These are phyloP conservation scores for Komagataella mondaviorum DNA, from an alignment of 805 yeast species.

Conservation along the genomic window DNA sequence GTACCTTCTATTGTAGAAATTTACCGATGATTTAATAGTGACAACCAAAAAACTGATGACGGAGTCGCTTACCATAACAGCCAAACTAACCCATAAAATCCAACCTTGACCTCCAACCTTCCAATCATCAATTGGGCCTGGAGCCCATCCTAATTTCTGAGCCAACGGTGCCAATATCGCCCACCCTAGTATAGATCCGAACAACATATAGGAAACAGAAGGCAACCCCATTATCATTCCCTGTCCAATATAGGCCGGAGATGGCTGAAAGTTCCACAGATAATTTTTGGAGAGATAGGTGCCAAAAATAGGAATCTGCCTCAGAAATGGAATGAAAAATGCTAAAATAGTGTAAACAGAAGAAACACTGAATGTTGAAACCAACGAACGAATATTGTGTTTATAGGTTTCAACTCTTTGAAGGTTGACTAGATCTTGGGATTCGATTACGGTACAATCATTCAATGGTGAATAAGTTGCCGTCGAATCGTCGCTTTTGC, in stretches of 20 bases:
- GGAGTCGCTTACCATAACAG: conserved; percentile 91
- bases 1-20: conserved; percentile 1
- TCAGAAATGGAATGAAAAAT: conserved; percentile 60
- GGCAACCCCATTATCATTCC: conserved; percentile 96
- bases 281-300: conserved; percentile 40
- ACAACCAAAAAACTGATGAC: conserved; percentile 65
- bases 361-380: conserved; percentile 51
- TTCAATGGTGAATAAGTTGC: conserved; percentile 4
- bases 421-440: conserved; percentile 17
- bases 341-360: conserved; percentile 60
- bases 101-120: conserved; percentile 91
- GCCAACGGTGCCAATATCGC: conserved; percentile 78
- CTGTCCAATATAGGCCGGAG: conserved; percentile 96
- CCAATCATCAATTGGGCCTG: conserved; percentile 88
- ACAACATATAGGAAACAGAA: conserved; percentile 80
- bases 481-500: background rate
- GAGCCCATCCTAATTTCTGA: conserved; percentile 66
- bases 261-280: conserved; percentile 85
- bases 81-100: conserved; percentile 88
- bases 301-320: conserved; percentile 71
- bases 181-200: conserved; percentile 91
- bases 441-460: conserved; percentile 17
- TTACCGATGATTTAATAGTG: conserved; percentile 25
- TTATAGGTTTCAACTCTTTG: conserved; percentile 22
- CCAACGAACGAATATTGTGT: conserved; percentile 47